These are phyloP conservation scores for Pseudodiploospora longispora DNA, from an alignment of 2,329 filamentous ascomycete species.

Conservation along the genomic window DNA sequence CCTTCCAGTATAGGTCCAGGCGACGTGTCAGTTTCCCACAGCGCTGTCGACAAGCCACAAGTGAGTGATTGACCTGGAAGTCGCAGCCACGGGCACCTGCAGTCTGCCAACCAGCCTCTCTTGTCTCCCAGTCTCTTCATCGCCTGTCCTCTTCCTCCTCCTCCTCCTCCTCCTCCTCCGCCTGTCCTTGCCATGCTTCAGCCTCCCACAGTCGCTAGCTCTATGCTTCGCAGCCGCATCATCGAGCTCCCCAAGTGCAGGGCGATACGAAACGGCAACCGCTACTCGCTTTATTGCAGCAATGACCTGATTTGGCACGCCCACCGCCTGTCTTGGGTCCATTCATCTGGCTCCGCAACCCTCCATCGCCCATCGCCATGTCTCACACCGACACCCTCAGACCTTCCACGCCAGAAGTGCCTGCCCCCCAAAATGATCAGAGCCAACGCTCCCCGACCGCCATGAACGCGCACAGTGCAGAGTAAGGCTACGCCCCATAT, in stretches of 20 bases:
- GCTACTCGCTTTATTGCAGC: conserved; percentile 1
- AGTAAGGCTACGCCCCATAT: too few species aligned
- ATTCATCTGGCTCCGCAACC: conserved; percentile 4
- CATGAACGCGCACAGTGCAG: background rate
- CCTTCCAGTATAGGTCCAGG: too few species aligned
- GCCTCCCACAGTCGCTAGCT: too few species aligned
- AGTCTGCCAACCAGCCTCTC: too few species aligned
- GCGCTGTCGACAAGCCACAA: too few species aligned
- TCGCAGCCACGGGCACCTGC: too few species aligned
- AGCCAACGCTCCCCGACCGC: background rate
- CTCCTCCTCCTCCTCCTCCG: background rate
- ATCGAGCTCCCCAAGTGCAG: too few species aligned
- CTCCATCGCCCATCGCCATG: conserved; percentile 5
- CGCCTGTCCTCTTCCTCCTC: background rate
- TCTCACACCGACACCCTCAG: background rate
- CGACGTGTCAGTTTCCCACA: too few species aligned
- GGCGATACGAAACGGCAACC: background rate
- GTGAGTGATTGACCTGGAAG: too few species aligned
- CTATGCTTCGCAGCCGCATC: too few species aligned
- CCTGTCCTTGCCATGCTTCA: background rate
- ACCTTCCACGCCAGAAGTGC: too few species aligned
- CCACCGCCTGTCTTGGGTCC: conserved; percentile 3
- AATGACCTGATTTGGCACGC: conserved; percentile 3
- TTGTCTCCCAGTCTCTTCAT: too few species aligned
- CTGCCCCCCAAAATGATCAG: background rate